Conservation (phyloP, 169 alveolate genomes). For the Eimeria acervulina region DNA sequence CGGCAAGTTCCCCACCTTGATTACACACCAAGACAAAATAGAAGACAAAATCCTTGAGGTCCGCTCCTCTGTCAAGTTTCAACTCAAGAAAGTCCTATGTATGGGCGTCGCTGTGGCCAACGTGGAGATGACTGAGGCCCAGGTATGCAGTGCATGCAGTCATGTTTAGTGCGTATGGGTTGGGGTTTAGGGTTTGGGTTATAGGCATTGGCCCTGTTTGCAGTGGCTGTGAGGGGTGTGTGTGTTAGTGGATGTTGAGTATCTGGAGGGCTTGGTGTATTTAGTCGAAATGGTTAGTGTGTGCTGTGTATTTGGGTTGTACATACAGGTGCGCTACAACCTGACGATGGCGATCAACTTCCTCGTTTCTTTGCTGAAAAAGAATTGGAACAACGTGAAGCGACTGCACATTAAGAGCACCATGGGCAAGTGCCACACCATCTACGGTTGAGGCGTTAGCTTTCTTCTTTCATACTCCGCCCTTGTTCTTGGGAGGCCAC, state of each 20-base stretch:
- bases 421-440: slow-evolving; percentile 99
- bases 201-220: not conserved
- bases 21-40: slow-evolving; percentile 98
- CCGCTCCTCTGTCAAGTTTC: slow-evolving; percentile 95
- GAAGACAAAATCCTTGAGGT: slow-evolving; percentile 98
- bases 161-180: not conserved
- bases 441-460: slow-evolving; percentile 94
- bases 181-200: not conserved
- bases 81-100: slow-evolving; percentile 94
- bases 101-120: slow-evolving; percentile 99
- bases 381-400: slow-evolving; percentile 99
- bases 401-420: slow-evolving; percentile 98
- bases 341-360: slow-evolving; percentile 98
- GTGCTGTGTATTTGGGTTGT: not conserved
- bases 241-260: not conserved
- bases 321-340: slow-evolving; percentile 97
- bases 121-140: slow-evolving; percentile 98
- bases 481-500: not conserved
- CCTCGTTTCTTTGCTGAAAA: slow-evolving; percentile 98
- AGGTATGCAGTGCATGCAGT: not conserved
- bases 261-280: too few species aligned
- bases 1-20: slow-evolving; percentile 99
- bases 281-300: not conserved
- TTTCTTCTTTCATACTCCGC: not conserved
- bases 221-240: not conserved